phyloP scores from a whole-genome alignment of 345 rosid species.

The Reutealis trisperma region DNA sequence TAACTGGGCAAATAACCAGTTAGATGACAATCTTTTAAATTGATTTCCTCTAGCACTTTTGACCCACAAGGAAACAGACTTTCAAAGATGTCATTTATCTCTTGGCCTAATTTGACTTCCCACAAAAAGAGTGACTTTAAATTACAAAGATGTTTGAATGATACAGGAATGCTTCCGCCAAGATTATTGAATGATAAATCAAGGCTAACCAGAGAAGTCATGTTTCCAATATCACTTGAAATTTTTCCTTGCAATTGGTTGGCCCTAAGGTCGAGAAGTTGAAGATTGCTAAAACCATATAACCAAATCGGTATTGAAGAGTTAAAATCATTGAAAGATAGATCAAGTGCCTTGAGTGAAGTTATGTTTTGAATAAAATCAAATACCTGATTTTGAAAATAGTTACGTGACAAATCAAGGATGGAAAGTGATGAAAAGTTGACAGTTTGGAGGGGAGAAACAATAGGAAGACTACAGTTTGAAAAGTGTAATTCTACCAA shows the following conservation, averaged over 20 bases:
- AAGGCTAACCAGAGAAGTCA: conserved; percentile 11
- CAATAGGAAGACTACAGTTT: not conserved
- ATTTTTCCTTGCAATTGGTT: conserved; percentile 24
- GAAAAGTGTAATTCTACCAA: conserved; percentile 18
- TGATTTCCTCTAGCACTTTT: not conserved
- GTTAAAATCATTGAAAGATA: not conserved
- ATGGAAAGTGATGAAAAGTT: conserved; percentile 30
- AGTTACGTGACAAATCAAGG: conserved; percentile 22
- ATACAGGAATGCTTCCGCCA: conserved; percentile 17
- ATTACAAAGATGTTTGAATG: conserved; percentile 20
- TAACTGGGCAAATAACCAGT: conserved; percentile 15
- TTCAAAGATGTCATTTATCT: not conserved
- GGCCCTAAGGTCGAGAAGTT: not conserved
- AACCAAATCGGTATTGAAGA: conserved; percentile 1
- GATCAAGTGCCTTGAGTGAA: conserved; percentile 2
- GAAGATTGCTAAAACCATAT: conserved; percentile 6
- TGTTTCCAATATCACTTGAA: conserved; percentile 3
- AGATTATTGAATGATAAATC: not conserved
- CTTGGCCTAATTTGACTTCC: not conserved
- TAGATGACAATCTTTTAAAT: not conserved
- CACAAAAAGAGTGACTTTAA: conserved; percentile 1
- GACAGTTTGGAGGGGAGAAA: not conserved
- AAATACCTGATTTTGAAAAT: not conserved
- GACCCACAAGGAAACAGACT: conserved; percentile 1
- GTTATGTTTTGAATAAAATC: conserved; percentile 7